Conservation (phyloP, 1,284 basidiomycete species). For the Trichosporon inkin region DNA sequence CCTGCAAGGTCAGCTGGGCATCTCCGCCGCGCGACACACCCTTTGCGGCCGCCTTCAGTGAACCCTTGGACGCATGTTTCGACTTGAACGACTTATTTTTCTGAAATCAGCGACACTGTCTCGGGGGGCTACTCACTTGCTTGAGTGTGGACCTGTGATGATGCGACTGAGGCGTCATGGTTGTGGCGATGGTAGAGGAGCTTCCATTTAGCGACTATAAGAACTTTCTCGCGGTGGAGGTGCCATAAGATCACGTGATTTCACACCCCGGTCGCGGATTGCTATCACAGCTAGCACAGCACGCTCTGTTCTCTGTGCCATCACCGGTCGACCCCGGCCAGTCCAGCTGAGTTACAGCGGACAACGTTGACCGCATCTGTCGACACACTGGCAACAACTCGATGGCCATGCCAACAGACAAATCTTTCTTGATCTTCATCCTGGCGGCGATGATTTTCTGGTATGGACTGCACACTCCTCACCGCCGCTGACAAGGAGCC, state of each 20-base stretch:
- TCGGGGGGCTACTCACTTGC: slow-evolving; percentile 56
- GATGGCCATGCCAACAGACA: slow-evolving; percentile 18
- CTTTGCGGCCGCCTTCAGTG: slow-evolving; percentile 74
- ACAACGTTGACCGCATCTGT: no score
- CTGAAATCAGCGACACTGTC: slow-evolving; percentile 49
- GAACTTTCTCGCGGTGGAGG: slow-evolving; percentile 8
- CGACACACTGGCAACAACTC: no score
- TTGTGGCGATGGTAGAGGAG: background rate
- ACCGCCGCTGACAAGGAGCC: slow-evolving; percentile 17
- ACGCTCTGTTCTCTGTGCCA: no score
- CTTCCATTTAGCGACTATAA: no score
- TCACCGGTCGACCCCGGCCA: no score
- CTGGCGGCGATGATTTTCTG: slow-evolving; percentile 34
- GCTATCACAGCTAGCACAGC: no score
- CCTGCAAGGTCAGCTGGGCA: slow-evolving; percentile 50
- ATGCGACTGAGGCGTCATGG: slow-evolving; percentile 44
- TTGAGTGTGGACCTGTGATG: slow-evolving; percentile 79
- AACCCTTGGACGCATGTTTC: slow-evolving; percentile 75
- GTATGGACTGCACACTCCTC: slow-evolving; percentile 21
- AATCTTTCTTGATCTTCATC: slow-evolving; percentile 38
- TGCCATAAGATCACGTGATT: no score
- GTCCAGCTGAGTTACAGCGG: no score
- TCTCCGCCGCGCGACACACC: slow-evolving; percentile 53
- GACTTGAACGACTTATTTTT: slow-evolving; percentile 87
- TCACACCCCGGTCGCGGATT: no score